Evolutionary conservation across 768 basidiomycete species (phyloP).

Genomic region (Rhodotorula kratochvilovae): DNA sequence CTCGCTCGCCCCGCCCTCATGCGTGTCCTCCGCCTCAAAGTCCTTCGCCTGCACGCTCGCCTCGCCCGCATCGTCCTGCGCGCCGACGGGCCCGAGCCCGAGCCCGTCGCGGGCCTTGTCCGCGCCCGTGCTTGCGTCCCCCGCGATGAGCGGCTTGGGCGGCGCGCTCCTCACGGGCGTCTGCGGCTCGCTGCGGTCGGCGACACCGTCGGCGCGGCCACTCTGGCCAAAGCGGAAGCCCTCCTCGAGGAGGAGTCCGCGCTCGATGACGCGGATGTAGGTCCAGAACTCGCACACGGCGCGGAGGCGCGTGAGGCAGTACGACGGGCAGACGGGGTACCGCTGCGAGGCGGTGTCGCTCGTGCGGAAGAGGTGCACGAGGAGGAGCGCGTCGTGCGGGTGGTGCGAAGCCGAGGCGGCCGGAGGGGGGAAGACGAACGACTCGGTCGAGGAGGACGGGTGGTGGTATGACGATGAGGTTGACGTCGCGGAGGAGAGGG

Average conservation of each 20-base stretch:
- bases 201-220: background rate
- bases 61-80: background rate
- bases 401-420: slow-evolving; percentile 17
- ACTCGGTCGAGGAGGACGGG: slow-evolving; percentile 4
- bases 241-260: slow-evolving; percentile 42
- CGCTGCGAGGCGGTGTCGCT: slow-evolving; percentile 23
- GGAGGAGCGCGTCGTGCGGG: slow-evolving; percentile 30
- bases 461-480: slow-evolving; percentile 3
- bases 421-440: slow-evolving; percentile 26
- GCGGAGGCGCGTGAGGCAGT: slow-evolving; percentile 41
- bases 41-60: slow-evolving; percentile 14
- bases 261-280: slow-evolving; percentile 40
- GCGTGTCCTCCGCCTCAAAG: slow-evolving; percentile 33
- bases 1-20: slow-evolving; percentile 10
- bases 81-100: background rate
- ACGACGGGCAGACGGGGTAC: slow-evolving; percentile 42
- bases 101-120: background rate
- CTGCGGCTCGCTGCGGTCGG: background rate
- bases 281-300: slow-evolving; percentile 46
- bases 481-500: slow-evolving; percentile 1
- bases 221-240: slow-evolving; percentile 35
- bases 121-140: background rate
- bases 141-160: background rate
- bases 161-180: background rate
- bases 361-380: slow-evolving; percentile 42